Percentiles rank a stretch among this genome's conserved stretches.
Conservation (phyloP, 192 early-diverging fungal species). For the Haplosporangium gracile region DNA sequence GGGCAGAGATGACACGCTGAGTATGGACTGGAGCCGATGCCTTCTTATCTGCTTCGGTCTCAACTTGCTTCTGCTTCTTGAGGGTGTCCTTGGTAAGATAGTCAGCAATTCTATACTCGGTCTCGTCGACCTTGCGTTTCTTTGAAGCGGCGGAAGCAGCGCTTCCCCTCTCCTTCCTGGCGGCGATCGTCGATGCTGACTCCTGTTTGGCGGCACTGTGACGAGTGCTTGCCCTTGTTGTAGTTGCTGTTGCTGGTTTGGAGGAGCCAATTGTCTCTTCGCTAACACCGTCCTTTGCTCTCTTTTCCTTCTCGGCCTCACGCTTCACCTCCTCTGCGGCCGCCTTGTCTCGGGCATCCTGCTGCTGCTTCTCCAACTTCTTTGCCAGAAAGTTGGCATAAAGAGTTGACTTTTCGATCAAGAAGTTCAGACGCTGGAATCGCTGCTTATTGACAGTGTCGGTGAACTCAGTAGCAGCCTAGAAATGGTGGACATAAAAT, state of each 20-base stretch:
- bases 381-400: constrained; percentile 83
- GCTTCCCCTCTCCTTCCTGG: constrained; percentile 18
- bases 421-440: constrained; percentile 80
- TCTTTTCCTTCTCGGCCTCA: constrained; percentile 6
- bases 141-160: constrained; percentile 29
- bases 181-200: background rate
- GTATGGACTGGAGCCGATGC: constrained; percentile 28
- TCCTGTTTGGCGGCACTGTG: background rate
- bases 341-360: constrained; percentile 70
- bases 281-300: constrained; percentile 12
- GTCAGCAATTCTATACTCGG: constrained; percentile 63
- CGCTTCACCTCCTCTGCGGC: constrained; percentile 36
- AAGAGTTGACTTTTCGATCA: constrained; percentile 85
- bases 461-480: constrained; percentile 77
- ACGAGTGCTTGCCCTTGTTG: constrained; percentile 5
- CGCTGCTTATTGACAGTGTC: constrained; percentile 70
- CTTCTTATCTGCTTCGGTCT: constrained; percentile 5
- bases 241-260: constrained; percentile 7
- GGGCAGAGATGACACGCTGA: constrained; percentile 65
- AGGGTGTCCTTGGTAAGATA: constrained; percentile 62
- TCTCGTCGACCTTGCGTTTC: constrained; percentile 65
- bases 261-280: constrained; percentile 17
- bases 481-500: background rate
- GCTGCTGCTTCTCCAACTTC: constrained; percentile 82
- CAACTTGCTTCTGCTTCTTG: constrained; percentile 38